Base-by-base conservation (phyloP, 2,329 filamentous ascomycete genomes). In the Delphinella strobiligena region DNA sequence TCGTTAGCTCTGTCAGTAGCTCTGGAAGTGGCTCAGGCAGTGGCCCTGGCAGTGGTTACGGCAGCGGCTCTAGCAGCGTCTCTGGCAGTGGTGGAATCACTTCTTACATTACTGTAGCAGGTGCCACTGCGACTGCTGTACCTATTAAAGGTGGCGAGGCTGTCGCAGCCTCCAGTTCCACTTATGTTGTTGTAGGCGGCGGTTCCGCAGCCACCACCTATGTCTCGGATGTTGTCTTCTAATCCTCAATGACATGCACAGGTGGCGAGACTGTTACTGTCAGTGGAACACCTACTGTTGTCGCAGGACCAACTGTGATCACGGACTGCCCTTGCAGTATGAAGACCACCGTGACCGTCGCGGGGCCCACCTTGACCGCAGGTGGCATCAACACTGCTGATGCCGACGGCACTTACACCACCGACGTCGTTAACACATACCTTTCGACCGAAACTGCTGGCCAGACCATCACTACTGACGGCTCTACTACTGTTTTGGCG, bases 231-330 rank as follows among this genome's bases (percentile, higher is more conserved):
- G n/a, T 31, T 4, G 22, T 30, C 17, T 37, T 30, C 12, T 27
- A 22, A 2, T 30, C 22, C 1, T 37, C 36, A 14, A 4, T 37
- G 27, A 22, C 36, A 18, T 17, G 10, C 36, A 31, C 17, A n/a
- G 36, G 24, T 17, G 36, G 36, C 17, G 36, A 37, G 27, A 31
- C 27, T 31, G 27, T 37, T 27, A 31, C 27, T 2, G 31, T 37
- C 12, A 9, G 15, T 10, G 36, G 36, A 1, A 18, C 19, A 1
- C 27, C 36, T 9, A 37, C 36, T n/a, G 27, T 31, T 5, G 12
- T 37, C 7, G 27, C 27, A 14, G 36, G 36, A 7, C 15, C 36
- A 4, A 37, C 36, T 1, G 27, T 37, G 12, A 16, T 37, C 3
- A 31, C 36, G 1, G 31, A 37, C 27, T 37, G 36, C 15, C 36